A percentile compares a stretch with the other conserved stretches of the same genome.
Conservation (phyloP, 495 filamentous ascomycete genomes). For the Xeromyces bisporus region DNA sequence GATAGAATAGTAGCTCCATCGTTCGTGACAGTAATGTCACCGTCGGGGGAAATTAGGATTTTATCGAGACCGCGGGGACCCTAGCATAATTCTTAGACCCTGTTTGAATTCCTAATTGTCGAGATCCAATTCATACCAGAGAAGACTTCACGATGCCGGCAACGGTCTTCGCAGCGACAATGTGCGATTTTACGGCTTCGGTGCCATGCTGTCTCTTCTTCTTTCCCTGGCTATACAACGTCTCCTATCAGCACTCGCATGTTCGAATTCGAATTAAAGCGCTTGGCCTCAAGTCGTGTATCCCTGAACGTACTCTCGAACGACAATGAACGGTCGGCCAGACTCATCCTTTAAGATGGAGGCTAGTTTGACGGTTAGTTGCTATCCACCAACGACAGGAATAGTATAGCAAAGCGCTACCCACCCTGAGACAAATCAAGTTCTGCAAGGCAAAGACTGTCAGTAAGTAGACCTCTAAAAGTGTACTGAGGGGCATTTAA, state of each 20-base stretch:
- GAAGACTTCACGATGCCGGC: slow-evolving; percentile 96
- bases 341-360: slow-evolving; percentile 81
- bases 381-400: background rate
- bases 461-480: slow-evolving; percentile 13
- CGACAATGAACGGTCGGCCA: slow-evolving; percentile 92
- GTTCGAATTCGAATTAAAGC: too few species aligned
- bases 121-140: slow-evolving; percentile 30
- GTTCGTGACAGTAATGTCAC: slow-evolving; percentile 98
- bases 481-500: slow-evolving; percentile 22
- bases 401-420: background rate
- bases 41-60: slow-evolving; percentile 96
- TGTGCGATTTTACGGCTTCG: slow-evolving; percentile 95
- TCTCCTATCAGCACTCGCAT: slow-evolving; percentile 4
- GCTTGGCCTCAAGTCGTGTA: too few species aligned
- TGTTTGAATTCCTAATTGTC: background rate
- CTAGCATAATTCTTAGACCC: slow-evolving; percentile 21
- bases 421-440: slow-evolving; percentile 62
- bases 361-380: slow-evolving; percentile 32
- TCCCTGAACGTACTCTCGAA: slow-evolving; percentile 68
- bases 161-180: slow-evolving; percentile 87
- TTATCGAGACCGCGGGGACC: slow-evolving; percentile 96
- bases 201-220: slow-evolving; percentile 95
- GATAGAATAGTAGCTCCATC: slow-evolving; percentile 93
- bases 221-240: slow-evolving; percentile 62
- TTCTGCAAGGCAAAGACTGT: slow-evolving; percentile 25